These are phyloP conservation scores for Fragaria vesca DNA, from an alignment of 306 rosid species.

Conservation along the genomic window DNA sequence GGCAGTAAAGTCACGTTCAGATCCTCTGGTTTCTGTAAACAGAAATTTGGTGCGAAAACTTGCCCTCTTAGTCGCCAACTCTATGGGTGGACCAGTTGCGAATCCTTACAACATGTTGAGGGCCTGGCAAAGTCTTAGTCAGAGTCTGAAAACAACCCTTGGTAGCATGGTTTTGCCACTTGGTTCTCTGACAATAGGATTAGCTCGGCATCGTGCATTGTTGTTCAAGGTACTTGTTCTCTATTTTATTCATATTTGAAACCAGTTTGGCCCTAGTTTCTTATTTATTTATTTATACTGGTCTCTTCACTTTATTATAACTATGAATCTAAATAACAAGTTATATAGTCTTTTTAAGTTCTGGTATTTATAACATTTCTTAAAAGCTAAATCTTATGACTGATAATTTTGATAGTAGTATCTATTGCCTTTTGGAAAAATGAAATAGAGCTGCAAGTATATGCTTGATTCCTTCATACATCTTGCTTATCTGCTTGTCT, in stretches of 20 bases:
- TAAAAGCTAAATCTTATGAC: slow-evolving; percentile 4
- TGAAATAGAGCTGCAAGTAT: neutral
- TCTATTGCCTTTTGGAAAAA: neutral
- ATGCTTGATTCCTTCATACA: neutral
- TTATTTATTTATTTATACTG: neutral
- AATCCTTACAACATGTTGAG: slow-evolving; percentile 72
- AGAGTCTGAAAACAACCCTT: slow-evolving; percentile 72
- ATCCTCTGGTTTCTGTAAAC: slow-evolving; percentile 47
- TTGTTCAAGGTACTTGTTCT: slow-evolving; percentile 72
- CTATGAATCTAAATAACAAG: neutral
- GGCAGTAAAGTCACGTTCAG: slow-evolving; percentile 51
- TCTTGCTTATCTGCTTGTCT: neutral
- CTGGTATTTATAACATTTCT: neutral
- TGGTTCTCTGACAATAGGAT: slow-evolving; percentile 86
- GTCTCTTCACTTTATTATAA: neutral
- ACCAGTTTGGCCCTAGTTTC: neutral
- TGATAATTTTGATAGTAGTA: neutral
- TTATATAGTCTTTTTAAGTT: neutral
- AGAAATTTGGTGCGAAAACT: slow-evolving; percentile 63
- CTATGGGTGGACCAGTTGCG: slow-evolving; percentile 93
- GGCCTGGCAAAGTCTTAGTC: slow-evolving; percentile 77
- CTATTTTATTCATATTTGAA: neutral
- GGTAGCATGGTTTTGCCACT: slow-evolving; percentile 95
- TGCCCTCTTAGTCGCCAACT: slow-evolving; percentile 82
- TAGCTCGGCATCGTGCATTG: slow-evolving; percentile 98